Evolutionary conservation across 1,284 basidiomycete genomes (phyloP).

Genomic region (Cryptococcus sp.): DNA sequence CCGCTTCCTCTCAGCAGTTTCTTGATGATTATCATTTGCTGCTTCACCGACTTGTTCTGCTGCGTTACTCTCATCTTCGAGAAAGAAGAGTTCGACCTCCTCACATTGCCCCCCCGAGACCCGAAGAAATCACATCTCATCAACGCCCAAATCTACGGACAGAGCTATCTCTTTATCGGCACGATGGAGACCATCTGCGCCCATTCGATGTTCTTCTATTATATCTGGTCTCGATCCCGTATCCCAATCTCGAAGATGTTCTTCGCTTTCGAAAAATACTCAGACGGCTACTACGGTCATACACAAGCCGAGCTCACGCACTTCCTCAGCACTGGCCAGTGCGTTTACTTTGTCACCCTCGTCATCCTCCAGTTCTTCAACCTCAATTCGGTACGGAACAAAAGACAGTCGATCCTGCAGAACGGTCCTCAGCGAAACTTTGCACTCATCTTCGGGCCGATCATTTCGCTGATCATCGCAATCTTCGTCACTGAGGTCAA

Average conservation of each 20-base stretch:
- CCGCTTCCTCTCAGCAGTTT: conserved; percentile 57
- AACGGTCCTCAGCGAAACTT: too few relatives aligned
- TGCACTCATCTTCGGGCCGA: too few relatives aligned
- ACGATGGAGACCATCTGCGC: conserved; percentile 59
- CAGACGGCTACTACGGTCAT: conserved; percentile 8
- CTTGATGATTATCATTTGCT: conserved; percentile 59
- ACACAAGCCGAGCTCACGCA: conserved; percentile 38
- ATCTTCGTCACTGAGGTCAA: conserved; percentile 38
- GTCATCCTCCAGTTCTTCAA: conserved; percentile 66
- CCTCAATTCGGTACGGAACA: conserved; percentile 56
- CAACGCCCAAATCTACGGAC: conserved; percentile 29
- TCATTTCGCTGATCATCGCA: conserved; percentile 53
- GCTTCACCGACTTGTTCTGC: conserved; percentile 58
- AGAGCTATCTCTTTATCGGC: conserved; percentile 32
- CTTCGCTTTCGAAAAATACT: conserved; percentile 9
- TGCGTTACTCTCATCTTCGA: conserved; percentile 60
- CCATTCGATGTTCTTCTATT: conserved; percentile 54
- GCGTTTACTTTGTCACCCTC: conserved; percentile 59
- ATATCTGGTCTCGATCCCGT: conserved; percentile 58
- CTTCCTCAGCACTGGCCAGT: conserved; percentile 53
- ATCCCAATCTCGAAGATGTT: conserved; percentile 57
- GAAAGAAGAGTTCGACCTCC: conserved; percentile 57
- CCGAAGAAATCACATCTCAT: conserved; percentile 65
- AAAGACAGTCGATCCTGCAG: conserved; percentile 55
- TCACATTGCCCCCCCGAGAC: conserved; percentile 64